Percentiles rank a stretch among this genome's conserved stretches.
Conservation (phyloP, 345 rosid genomes). For the Hibiscus mutabilis region DNA sequence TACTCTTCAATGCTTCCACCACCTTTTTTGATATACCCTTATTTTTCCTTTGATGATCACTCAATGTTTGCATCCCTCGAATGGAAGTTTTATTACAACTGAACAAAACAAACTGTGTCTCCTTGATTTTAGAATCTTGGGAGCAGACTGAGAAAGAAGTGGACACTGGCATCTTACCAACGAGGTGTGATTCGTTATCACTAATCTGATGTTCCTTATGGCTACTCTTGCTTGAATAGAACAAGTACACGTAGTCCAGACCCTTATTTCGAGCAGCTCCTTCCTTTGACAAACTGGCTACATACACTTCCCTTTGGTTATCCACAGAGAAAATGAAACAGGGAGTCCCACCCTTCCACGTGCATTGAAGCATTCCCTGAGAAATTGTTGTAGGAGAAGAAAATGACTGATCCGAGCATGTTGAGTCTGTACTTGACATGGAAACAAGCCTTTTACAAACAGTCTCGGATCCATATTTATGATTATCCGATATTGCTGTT, state of each 20-base stretch:
- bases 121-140: conserved; percentile 38
- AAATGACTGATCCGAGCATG: conserved; percentile 45
- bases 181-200: conserved; percentile 34
- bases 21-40: conserved; percentile 70
- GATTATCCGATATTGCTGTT: conserved; percentile 9
- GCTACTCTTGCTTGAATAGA: conserved; percentile 41
- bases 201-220: conserved; percentile 30
- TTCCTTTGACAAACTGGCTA: conserved; percentile 44
- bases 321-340: conserved; percentile 76
- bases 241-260: conserved; percentile 45
- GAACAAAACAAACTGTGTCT: conserved; percentile 74
- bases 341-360: conserved; percentile 60
- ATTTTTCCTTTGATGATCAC: conserved; percentile 32
- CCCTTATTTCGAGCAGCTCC: conserved; percentile 26
- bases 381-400: conserved; percentile 41
- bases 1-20: conserved; percentile 44
- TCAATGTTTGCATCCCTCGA: conserved; percentile 26
- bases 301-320: conserved; percentile 54
- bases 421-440: conserved; percentile 44
- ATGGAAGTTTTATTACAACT: conserved; percentile 33
- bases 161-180: conserved; percentile 67
- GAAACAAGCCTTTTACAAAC: conserved; percentile 31
- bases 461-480: conserved; percentile 21
- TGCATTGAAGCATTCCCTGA: conserved; percentile 73
- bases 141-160: conserved; percentile 47